Evolutionary conservation across 2,329 filamentous ascomycete genomes (phyloP).

Genomic region (Nigrograna mackinnonii): DNA sequence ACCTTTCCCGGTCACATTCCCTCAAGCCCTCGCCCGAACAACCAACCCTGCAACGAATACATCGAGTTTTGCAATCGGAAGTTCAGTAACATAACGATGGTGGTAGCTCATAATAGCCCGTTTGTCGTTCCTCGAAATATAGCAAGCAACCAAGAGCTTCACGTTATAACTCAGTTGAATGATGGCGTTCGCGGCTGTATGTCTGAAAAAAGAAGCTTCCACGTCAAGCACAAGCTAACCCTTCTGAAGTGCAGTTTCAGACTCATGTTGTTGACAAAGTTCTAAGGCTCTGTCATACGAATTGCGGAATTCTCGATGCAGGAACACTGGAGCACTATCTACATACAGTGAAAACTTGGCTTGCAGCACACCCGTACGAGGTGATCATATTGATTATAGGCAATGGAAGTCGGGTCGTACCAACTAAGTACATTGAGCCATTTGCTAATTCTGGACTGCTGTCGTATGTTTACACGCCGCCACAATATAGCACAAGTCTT

Average conservation of each 20-base stretch:
- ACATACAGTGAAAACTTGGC: slow-evolving; percentile 70
- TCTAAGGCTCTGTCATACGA: slow-evolving; percentile 74
- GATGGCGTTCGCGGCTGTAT: slow-evolving; percentile 41
- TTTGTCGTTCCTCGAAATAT: slow-evolving; percentile 33
- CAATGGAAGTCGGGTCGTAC: slow-evolving; percentile 72
- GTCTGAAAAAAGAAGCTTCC: neutral
- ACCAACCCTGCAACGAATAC: slow-evolving; percentile 37
- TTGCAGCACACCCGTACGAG: slow-evolving; percentile 77
- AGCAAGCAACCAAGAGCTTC: slow-evolving; percentile 34
- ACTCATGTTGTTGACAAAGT: slow-evolving; percentile 60
- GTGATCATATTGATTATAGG: slow-evolving; percentile 85
- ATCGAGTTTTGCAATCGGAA: slow-evolving; percentile 35
- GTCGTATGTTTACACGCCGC: slow-evolving; percentile 73
- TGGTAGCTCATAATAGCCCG: slow-evolving; percentile 41
- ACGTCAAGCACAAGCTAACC: neutral
- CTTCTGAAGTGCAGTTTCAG: slow-evolving; percentile 60
- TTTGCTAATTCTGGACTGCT: slow-evolving; percentile 74
- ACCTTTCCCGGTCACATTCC: neutral
- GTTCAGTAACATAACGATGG: slow-evolving; percentile 39
- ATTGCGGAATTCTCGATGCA: slow-evolving; percentile 78
- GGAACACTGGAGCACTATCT: slow-evolving; percentile 79
- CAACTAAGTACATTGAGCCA: slow-evolving; percentile 66
- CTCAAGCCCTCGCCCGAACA: slow-evolving; percentile 29
- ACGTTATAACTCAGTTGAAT: slow-evolving; percentile 32
- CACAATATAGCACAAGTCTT: slow-evolving; percentile 69